Evolutionary conservation across 2,329 filamentous ascomycete species (phyloP).

Genomic region (Penicillium sp.): DNA sequence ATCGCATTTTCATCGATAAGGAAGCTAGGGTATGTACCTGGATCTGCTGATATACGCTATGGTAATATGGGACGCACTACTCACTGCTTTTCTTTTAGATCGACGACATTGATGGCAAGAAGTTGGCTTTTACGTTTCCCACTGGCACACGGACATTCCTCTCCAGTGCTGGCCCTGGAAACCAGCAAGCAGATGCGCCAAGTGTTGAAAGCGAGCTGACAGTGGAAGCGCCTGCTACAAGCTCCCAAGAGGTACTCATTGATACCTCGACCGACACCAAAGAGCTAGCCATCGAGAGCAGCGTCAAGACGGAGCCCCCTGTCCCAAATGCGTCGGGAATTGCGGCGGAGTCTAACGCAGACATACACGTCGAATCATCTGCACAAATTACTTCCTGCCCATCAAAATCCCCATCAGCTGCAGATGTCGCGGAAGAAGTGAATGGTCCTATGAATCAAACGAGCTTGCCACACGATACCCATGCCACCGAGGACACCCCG

Average conservation of each 20-base stretch:
- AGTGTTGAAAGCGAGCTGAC: neutral
- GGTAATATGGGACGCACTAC: too few species aligned
- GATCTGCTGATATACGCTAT: too few species aligned
- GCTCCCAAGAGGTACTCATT: neutral
- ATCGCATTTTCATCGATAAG: constrained; percentile 45
- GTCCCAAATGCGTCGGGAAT: neutral
- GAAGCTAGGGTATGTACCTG: constrained; percentile 45
- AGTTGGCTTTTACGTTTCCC: constrained; percentile 45
- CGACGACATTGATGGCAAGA: constrained; percentile 34
- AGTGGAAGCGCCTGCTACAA: neutral
- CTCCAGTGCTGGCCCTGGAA: constrained; percentile 1
- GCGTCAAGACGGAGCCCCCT: neutral
- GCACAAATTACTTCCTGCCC: neutral
- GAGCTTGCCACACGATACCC: neutral
- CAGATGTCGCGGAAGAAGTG: neutral
- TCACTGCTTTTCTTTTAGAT: too few species aligned
- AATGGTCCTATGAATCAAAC: neutral
- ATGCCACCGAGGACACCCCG: neutral
- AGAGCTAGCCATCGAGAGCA: neutral
- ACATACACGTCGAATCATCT: neutral
- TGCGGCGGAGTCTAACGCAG: neutral
- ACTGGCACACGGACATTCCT: constrained; percentile 42
- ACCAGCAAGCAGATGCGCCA: neutral
- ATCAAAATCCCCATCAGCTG: neutral
- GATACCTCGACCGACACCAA: neutral